Evolutionary conservation across 2,329 filamentous ascomycete species (phyloP).

Genomic region (Trichophyton benhamiae): DNA sequence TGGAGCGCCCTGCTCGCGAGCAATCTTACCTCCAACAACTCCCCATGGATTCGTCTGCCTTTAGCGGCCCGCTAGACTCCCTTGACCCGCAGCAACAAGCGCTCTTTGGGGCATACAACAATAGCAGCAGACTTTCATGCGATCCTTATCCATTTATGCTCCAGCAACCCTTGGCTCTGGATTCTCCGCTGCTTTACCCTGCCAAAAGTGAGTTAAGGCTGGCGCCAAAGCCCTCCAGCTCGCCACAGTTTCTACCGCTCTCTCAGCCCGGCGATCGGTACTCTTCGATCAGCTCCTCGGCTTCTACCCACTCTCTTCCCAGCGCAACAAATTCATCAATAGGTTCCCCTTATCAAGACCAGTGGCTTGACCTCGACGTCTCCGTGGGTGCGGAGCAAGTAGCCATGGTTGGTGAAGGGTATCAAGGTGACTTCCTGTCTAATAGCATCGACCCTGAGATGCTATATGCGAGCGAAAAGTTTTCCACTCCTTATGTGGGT

Average conservation of each 20-base stretch:
- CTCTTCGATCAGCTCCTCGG: conserved; percentile 49
- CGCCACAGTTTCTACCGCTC: conserved; percentile 19
- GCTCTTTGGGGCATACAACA: conserved; percentile 11
- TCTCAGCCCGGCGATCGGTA: conserved; percentile 30
- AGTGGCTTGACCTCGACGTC: conserved; percentile 44
- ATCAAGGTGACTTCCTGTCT: conserved; percentile 41
- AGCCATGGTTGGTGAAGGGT: conserved; percentile 51
- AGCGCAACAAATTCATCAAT: conserved; percentile 53
- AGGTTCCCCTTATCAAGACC: conserved; percentile 52
- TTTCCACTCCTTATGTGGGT: conserved; percentile 36
- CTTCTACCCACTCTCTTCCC: conserved; percentile 46
- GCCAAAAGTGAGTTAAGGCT: conserved; percentile 9
- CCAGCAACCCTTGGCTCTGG: conserved; percentile 7
- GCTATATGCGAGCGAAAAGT: conserved; percentile 32
- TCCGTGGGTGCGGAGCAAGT: conserved; percentile 49
- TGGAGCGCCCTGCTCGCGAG: conserved; percentile 12
- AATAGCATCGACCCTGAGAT: conserved; percentile 33
- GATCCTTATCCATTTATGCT: conserved; percentile 11
- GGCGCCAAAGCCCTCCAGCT: conserved; percentile 1
- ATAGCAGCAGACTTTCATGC: conserved; percentile 2
- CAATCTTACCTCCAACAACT: conserved; percentile 12
- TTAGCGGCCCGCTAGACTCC: conserved; percentile 6
- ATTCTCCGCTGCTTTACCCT: conserved; percentile 1
- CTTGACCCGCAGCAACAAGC: conserved; percentile 9
- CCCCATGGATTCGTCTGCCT: conserved; percentile 13